Evolutionary conservation across 495 filamentous ascomycete genomes (phyloP).

Genomic region (Penicillium pancosmium): DNA sequence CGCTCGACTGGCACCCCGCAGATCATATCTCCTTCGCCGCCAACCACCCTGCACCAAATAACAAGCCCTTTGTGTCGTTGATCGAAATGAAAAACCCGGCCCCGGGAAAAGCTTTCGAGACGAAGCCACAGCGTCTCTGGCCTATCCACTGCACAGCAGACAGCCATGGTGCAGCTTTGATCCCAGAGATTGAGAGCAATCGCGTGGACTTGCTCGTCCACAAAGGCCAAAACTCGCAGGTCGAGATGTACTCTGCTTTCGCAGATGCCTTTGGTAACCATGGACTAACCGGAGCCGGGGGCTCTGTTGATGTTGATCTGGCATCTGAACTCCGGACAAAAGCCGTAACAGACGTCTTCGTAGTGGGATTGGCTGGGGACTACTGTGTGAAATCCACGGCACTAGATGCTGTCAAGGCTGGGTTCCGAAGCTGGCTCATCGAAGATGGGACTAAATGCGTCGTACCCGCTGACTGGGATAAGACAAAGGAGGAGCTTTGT

Average conservation of each 20-base stretch:
- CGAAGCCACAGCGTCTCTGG: constrained; percentile 75
- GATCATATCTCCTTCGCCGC: constrained; percentile 88
- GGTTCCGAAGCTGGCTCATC: constrained; percentile 76
- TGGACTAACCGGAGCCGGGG: constrained; percentile 35
- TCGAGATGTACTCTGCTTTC: constrained; percentile 95
- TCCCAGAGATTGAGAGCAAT: constrained; percentile 68
- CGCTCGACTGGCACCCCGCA: constrained; percentile 85
- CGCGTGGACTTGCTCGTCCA: constrained; percentile 66
- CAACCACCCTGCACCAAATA: constrained; percentile 70
- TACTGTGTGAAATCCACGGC: constrained; percentile 87
- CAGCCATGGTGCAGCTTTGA: constrained; percentile 71
- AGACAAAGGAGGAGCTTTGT: constrained; percentile 57
- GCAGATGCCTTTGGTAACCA: constrained; percentile 68
- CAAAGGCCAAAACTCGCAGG: constrained; percentile 71
- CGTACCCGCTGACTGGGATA: constrained; percentile 59
- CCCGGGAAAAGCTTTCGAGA: constrained; percentile 59
- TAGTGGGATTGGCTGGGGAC: constrained; percentile 84
- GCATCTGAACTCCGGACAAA: constrained; percentile 54
- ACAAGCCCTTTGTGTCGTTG: constrained; percentile 65
- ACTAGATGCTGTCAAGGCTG: constrained; percentile 72
- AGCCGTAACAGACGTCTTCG: constrained; percentile 74
- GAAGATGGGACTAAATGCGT: constrained; percentile 78
- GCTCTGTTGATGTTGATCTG: constrained; percentile 62
- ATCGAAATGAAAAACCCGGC: constrained; percentile 68
- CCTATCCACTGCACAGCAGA: constrained; percentile 84